A percentile compares a stretch with the other conserved stretches of the same genome.
These are phyloP conservation scores for Yamadazyma ubonensis DNA, from an alignment of 805 yeast genomes.

Conservation along the genomic window DNA sequence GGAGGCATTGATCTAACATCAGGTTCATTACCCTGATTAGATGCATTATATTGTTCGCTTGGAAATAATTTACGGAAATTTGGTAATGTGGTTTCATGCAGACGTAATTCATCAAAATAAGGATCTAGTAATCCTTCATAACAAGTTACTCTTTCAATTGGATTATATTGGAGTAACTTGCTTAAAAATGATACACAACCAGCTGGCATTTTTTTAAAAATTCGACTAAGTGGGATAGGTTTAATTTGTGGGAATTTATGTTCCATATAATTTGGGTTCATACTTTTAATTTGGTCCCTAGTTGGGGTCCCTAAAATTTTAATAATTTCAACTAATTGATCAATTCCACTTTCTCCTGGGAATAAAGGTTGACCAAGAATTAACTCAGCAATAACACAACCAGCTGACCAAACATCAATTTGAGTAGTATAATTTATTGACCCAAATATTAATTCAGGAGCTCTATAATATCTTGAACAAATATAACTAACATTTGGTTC, in stretches of 20 bases:
- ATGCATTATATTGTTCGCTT: conserved; percentile 31
- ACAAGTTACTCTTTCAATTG: conserved; percentile 61
- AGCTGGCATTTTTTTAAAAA: conserved; percentile 56
- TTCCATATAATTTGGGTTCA: conserved; percentile 97
- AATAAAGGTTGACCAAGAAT: conserved; percentile 93
- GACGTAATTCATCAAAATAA: conserved; percentile 56
- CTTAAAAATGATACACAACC: conserved; percentile 58
- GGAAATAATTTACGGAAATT: conserved; percentile 43
- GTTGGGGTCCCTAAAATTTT: conserved; percentile 95
- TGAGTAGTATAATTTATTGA: conserved; percentile 95
- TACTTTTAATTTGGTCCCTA: conserved; percentile 83
- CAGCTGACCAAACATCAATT: conserved; percentile 96
- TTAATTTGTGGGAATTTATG: conserved; percentile 90
- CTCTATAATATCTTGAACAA: conserved; percentile 94
- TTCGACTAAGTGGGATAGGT: conserved; percentile 69
- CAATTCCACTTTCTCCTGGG: conserved; percentile 98
- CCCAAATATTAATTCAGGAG: conserved; percentile 97
- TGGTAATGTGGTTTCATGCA: conserved; percentile 36
- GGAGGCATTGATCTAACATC: conserved; percentile 47
- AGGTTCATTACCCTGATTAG: conserved; percentile 41
- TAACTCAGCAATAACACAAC: conserved; percentile 97
- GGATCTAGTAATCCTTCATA: conserved; percentile 49
- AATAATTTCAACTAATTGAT: conserved; percentile 94
- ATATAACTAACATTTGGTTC: conserved; percentile 97
- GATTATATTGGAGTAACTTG: conserved; percentile 65